Evolutionary conservation across 2,329 filamentous ascomycete genomes (phyloP), one percentile per base, ranked within the genome.

Genomic region (Cercospora zeina): DNA sequence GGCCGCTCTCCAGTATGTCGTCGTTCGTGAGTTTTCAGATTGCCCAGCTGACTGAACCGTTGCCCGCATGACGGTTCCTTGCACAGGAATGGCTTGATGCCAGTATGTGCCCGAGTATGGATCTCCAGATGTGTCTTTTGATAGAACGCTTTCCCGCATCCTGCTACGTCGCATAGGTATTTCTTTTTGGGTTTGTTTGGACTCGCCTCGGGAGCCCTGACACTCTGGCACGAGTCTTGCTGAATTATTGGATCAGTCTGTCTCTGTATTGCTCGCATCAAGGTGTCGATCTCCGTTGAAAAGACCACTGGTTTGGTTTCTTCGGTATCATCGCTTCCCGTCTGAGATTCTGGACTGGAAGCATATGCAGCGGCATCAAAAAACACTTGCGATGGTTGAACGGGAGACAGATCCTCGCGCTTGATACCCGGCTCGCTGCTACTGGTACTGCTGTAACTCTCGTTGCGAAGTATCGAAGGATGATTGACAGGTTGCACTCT

Each of bases 111-210:
- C 67, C 93, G 85, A 50, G 85, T 87, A 75, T 99, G 95, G 54
- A 96, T 97, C 64, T 95, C 89, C 10, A 97, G 83, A 70, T 97
- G 93, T 1, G 93, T 96, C 78, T 93, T 96, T 73, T 97, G 93
- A 63, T 86, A 86, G 76, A 97, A 97, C 65, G 84, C 86, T 80
- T 95, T 96, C 69, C 82, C 81, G 76, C 93, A 97, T 42, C 85
- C 85, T 7, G 86, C 83, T 39, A 91, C 82, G 19, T 82, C 83
- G 77, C 95, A 99, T 16, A 84, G 78, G 74, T 93, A 92, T 70
- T 87, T 80, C 75, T 87, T 95, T 70, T 83, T 82, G 62, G 78
- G 39, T 70, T 72, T 65, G 70, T 70, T 54, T 9, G 64, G 2
- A 21, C 27, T 45, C 31, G 47, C n/a, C 2, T 54, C 19, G 11